Base-by-base conservation (phyloP, 495 filamentous ascomycete species). In the Durotheca rogersii region DNA sequence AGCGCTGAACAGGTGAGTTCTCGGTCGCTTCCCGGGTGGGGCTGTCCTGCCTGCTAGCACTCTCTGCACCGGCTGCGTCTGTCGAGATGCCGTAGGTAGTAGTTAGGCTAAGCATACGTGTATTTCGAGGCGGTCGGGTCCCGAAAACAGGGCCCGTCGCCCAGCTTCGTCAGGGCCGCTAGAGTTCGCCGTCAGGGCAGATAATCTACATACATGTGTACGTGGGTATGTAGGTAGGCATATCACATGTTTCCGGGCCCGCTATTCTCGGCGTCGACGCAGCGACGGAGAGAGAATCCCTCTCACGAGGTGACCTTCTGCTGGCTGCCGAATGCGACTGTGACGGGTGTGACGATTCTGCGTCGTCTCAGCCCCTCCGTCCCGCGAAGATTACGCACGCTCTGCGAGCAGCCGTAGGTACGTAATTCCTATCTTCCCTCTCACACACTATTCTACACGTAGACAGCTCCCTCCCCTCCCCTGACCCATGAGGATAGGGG, bases 161-260 rank as follows among this genome's bases (percentile, higher is more conserved):
- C 32, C 19, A 42, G 39, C 31, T 35, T 45, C 44, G 36, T 31
- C 32, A 14, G 39, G 39, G 23, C 30, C 17, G 21, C 29, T 7
- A 35, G 23, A 33, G 34, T 6, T n/a, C n/a, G n/a, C n/a, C n/a
- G n/a, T n/a, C n/a, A n/a, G n/a, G n/a, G n/a, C n/a, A n/a, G n/a
- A n/a, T n/a, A n/a, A n/a, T n/a, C n/a, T n/a, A n/a, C n/a, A n/a
- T n/a, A n/a, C n/a, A n/a, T n/a, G n/a, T n/a, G n/a, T n/a, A n/a
- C n/a, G n/a, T n/a, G n/a, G 16, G 20, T 47, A 21, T 23, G 37
- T 50, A 30, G 51, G 54, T 59, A 35, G 23, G 36, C 41, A 47
- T 31, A 54, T 59, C 56, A 59, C 56, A 54, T 51, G 50, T 47
- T 59, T 49, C 56, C 42, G 29, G 36, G 40, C 19, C n/a, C 15